These are phyloP conservation scores for Lasiodiplodia gonubiensis DNA, from an alignment of 2,329 filamentous ascomycete genomes.

Conservation along the genomic window DNA sequence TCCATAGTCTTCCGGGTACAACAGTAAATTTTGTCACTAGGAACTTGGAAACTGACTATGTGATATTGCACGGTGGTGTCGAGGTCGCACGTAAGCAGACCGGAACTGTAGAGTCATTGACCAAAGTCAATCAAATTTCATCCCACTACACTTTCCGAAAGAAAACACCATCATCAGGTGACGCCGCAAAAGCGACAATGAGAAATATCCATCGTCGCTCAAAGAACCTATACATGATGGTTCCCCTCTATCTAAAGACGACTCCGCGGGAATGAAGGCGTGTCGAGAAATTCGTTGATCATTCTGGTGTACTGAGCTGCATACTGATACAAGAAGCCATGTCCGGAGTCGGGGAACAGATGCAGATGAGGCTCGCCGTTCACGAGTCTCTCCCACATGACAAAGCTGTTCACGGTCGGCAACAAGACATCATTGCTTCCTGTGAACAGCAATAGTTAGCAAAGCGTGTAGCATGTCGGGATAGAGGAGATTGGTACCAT, in stretches of 20 bases:
- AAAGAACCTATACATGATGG: too few species aligned
- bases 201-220: too few species aligned
- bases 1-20: too few species aligned
- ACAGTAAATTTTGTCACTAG: too few species aligned
- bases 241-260: conserved; percentile 1
- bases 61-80: too few species aligned
- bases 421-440: conserved; percentile 32
- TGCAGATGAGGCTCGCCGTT: conserved; percentile 32
- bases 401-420: conserved; percentile 32
- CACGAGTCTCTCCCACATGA: conserved; percentile 31
- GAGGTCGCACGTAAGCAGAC: too few species aligned
- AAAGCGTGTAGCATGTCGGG: not conserved
- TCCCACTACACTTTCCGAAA: too few species aligned
- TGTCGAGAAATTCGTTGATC: conserved; percentile 31
- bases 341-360: conserved; percentile 34
- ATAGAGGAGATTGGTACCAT: conserved; percentile 29
- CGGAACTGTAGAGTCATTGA: too few species aligned
- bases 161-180: too few species aligned
- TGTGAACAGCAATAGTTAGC: not conserved
- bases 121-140: too few species aligned
- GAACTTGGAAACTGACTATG: too few species aligned
- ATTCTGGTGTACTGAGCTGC: conserved; percentile 30
- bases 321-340: conserved; percentile 36
- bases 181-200: too few species aligned
- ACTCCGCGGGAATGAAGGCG: not conserved